Evolutionary conservation across 2,329 filamentous ascomycete species (phyloP), one percentile per base, ranked within the genome.

Genomic region (Fusarium nanum): DNA sequence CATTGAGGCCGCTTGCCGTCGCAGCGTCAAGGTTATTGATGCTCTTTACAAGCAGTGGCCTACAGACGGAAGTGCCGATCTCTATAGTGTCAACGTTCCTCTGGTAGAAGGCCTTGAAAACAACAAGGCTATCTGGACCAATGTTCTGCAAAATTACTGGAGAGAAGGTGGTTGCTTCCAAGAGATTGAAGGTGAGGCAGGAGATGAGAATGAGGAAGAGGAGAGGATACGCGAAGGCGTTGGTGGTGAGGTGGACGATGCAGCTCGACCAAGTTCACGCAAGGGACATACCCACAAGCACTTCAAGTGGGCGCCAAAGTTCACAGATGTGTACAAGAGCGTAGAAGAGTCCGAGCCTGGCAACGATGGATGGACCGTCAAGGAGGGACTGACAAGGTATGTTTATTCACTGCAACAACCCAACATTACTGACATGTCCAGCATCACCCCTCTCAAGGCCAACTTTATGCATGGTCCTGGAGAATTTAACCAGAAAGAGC

Each of bases 51-150:
- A 86, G 50, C 91, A 94, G 76, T 97, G 93, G 92, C 88, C 84
- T 0, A 81, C 83, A 34, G 90, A 89, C 54, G 80, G 83, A 32
- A 86, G 86, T 64, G 90, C 93, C 7, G 93, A 97, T 76, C 82
- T 98, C n/a, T 98, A 97, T 80, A 92, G 88, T 49, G 90, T 98
- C 73, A 98, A 98, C 77, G 91, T 98, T 11, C 95, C 96, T 22
- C 83, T 98, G 13, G 86, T 96, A 16, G 90, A 92, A 64, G 91
- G 89, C 9, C 88, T 98, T 2, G 91, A 91, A 72, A 78, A 83
- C 20, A 86, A 87, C 56, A 93, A 92, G 81, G 89, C 94, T 6
- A 76, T 96, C n/a, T 97, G 90, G 82, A 95, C 96, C 4, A 83
- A 89, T 66, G 92, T 98, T 86, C 82, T 98, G 75, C 93, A 97